phyloP scores from a whole-genome alignment of 2,329 filamentous ascomycete species.

The Diaporthe humulicola region DNA sequence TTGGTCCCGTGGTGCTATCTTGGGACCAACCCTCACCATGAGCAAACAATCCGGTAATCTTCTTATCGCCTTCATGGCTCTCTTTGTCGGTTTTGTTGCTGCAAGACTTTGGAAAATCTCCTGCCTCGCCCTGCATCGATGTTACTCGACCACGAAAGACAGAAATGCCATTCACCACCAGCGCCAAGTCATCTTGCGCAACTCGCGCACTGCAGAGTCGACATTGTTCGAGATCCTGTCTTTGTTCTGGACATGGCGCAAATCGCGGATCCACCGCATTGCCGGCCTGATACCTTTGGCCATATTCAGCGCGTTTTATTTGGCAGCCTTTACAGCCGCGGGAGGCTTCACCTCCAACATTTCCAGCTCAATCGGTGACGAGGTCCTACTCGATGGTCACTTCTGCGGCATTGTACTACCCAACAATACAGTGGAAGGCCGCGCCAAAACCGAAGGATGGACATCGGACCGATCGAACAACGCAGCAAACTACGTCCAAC shows the following conservation, averaged over 20 bases:
- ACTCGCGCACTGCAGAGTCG: background rate
- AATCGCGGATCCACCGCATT: background rate
- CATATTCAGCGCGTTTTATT: background rate
- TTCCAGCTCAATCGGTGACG: slow-evolving; percentile 17
- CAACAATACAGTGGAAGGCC: background rate
- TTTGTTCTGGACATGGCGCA: slow-evolving; percentile 16
- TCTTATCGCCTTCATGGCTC: slow-evolving; percentile 50
- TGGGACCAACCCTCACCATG: slow-evolving; percentile 50
- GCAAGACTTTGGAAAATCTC: slow-evolving; percentile 43
- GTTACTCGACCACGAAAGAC: slow-evolving; percentile 41
- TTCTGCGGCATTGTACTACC: background rate
- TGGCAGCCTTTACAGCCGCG: background rate
- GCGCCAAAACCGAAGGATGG: background rate
- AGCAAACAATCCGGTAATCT: slow-evolving; percentile 46
- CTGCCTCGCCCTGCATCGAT: slow-evolving; percentile 42
- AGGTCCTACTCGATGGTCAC: slow-evolving; percentile 35
- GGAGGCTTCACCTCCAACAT: slow-evolving; percentile 25
- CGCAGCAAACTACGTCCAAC: slow-evolving; percentile 38
- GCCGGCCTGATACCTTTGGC: background rate
- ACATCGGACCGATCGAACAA: background rate
- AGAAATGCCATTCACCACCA: slow-evolving; percentile 47
- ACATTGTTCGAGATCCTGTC: background rate
- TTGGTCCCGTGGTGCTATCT: slow-evolving; percentile 48
- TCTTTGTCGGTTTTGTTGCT: slow-evolving; percentile 47
- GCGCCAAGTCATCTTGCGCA: slow-evolving; percentile 40